phyloP scores from a whole-genome alignment of 2,329 filamentous ascomycete genomes.

The Cytospora leucostoma region DNA sequence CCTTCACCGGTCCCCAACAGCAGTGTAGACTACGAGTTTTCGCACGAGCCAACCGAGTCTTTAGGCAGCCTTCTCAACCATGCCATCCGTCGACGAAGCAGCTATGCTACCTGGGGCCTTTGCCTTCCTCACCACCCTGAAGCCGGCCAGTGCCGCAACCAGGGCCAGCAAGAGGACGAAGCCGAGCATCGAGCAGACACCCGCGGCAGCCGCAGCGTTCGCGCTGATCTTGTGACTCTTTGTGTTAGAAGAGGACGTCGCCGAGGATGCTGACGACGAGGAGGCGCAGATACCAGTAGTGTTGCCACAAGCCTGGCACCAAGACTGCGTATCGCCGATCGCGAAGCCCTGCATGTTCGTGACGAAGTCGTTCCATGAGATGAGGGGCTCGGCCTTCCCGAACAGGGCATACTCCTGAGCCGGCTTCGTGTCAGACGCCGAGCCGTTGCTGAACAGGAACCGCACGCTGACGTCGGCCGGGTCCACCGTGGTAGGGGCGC shows the following conservation, averaged over 20 bases:
- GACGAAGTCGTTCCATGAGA: constrained; percentile 72
- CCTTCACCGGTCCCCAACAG: neutral
- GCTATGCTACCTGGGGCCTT: neutral
- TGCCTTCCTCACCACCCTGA: constrained; percentile 22
- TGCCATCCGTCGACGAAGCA: neutral
- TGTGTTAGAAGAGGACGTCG: constrained; percentile 12
- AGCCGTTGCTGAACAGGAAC: constrained; percentile 63
- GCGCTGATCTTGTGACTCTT: constrained; percentile 11
- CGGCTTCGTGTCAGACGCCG: constrained; percentile 52
- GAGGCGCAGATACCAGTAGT: constrained; percentile 65
- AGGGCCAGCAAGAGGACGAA: constrained; percentile 17
- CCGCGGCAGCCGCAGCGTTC: constrained; percentile 19
- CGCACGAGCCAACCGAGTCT: neutral
- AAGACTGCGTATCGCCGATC: constrained; percentile 63
- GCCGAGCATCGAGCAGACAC: constrained; percentile 20
- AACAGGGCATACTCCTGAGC: constrained; percentile 58
- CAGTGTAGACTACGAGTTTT: neutral
- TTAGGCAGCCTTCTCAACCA: constrained; percentile 20
- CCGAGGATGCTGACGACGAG: constrained; percentile 32
- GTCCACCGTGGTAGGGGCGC: constrained; percentile 40
- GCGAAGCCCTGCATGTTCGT: constrained; percentile 65
- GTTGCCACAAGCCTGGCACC: constrained; percentile 78
- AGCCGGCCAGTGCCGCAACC: constrained; percentile 19
- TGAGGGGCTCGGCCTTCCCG: constrained; percentile 53
- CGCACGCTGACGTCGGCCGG: constrained; percentile 55